These are phyloP conservation scores for Penicillium flavigenum DNA, from an alignment of 495 filamentous ascomycete species.

Conservation along the genomic window DNA sequence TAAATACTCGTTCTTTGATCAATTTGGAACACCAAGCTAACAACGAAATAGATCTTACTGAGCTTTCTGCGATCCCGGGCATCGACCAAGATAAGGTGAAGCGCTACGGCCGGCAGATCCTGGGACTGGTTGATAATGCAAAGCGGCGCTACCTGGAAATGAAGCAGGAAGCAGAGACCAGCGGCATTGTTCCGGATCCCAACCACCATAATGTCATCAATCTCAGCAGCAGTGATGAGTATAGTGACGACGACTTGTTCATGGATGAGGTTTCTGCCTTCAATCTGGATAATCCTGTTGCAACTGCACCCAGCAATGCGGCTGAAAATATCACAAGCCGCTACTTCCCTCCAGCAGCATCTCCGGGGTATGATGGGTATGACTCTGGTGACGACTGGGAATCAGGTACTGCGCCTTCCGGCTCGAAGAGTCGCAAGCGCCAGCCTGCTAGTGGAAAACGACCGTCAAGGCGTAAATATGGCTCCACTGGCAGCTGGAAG, in stretches of 20 bases:
- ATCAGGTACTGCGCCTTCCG: constrained; percentile 20
- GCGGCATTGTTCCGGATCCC: constrained; percentile 51
- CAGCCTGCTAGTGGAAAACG: constrained; percentile 26
- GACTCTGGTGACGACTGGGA: constrained; percentile 29
- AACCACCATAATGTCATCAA: constrained; percentile 68
- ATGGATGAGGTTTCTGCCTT: constrained; percentile 40
- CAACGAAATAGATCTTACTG: constrained; percentile 28
- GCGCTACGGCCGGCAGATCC: constrained; percentile 64
- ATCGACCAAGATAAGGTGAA: constrained; percentile 70
- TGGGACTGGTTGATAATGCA: constrained; percentile 60
- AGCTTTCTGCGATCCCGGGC: constrained; percentile 65
- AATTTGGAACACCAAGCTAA: constrained; percentile 10
- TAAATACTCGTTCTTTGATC: constrained; percentile 19
- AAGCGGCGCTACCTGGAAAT: constrained; percentile 60
- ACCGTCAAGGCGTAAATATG: constrained; percentile 31
- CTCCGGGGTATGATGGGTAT: constrained; percentile 24
- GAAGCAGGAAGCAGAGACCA: constrained; percentile 45
- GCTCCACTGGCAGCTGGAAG: constrained; percentile 27
- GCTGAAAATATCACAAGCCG: constrained; percentile 35
- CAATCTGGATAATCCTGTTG: constrained; percentile 32
- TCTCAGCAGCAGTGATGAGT: constrained; percentile 63
- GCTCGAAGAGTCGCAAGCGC: constrained; percentile 31
- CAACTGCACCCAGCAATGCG: constrained; percentile 3
- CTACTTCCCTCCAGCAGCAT: constrained; percentile 46
- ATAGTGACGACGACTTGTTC: constrained; percentile 48